These are phyloP conservation scores for Nigrospora oryzae DNA, from an alignment of 2,329 filamentous ascomycete species.

Conservation along the genomic window DNA sequence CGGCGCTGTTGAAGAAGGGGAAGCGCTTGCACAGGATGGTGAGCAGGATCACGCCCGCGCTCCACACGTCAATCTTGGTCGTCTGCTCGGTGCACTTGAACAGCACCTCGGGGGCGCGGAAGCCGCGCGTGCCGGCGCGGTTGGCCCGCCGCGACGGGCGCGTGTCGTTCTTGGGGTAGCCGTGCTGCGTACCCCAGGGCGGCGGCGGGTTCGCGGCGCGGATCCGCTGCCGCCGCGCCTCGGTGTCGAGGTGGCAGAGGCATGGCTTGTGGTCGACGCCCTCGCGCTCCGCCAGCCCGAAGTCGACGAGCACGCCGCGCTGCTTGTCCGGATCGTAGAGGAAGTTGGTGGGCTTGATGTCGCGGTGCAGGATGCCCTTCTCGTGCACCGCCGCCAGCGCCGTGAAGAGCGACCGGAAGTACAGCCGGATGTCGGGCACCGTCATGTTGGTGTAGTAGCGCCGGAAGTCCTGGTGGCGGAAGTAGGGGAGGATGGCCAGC, in stretches of 20 bases:
- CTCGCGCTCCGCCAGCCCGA: constrained; percentile 86
- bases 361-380: constrained; percentile 79
- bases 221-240: constrained; percentile 53
- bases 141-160: constrained; percentile 86
- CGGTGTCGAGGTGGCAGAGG: constrained; percentile 61
- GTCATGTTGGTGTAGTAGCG: constrained; percentile 90
- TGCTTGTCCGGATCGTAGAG: constrained; percentile 76
- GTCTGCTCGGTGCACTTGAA: constrained; percentile 96
- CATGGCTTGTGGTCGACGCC: constrained; percentile 73
- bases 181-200: constrained; percentile 42
- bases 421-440: constrained; percentile 77
- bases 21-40: constrained; percentile 89
- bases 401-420: constrained; percentile 81
- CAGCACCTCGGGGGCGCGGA: constrained; percentile 90
- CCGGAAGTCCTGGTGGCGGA: constrained; percentile 89
- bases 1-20: constrained; percentile 97
- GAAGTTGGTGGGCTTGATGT: constrained; percentile 98
- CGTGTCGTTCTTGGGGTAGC: constrained; percentile 84
- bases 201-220: constrained; percentile 47
- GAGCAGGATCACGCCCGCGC: constrained; percentile 90
- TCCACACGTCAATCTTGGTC: constrained; percentile 94
- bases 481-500: constrained; percentile 89
- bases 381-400: constrained; percentile 78
- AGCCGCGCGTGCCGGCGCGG: constrained; percentile 87
- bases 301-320: constrained; percentile 92